A percentile compares a stretch with the other conserved stretches of the same genome.
These are phyloP conservation scores for Fusarium lateritium DNA, from an alignment of 2,329 filamentous ascomycete genomes.

Conservation along the genomic window DNA sequence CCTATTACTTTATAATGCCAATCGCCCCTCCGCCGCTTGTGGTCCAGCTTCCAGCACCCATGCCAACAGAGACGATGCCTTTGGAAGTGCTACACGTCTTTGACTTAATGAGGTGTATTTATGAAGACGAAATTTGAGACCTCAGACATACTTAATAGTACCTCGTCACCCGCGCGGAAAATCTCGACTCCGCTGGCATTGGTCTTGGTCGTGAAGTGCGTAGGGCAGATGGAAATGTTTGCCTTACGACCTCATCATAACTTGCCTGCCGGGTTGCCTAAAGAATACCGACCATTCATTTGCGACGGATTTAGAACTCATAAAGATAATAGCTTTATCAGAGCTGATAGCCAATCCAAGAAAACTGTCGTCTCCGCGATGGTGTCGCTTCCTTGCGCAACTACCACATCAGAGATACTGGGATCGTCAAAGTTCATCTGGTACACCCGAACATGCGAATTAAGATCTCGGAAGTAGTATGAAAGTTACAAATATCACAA, in stretches of 20 bases:
- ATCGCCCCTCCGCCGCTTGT: constrained; percentile 54
- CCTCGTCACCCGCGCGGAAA: constrained; percentile 70
- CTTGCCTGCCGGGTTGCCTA: constrained; percentile 69
- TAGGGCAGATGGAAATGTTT: constrained; percentile 70
- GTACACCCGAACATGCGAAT: constrained; percentile 62
- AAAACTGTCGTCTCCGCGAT: constrained; percentile 73
- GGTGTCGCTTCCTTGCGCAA: constrained; percentile 76
- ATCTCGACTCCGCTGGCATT: constrained; percentile 73
- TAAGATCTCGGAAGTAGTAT: constrained; percentile 62
- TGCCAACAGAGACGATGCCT: constrained; percentile 68
- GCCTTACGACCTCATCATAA: constrained; percentile 57
- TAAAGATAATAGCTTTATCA: constrained; percentile 70
- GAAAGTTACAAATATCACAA: constrained; percentile 60
- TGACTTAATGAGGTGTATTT: constrained; percentile 63
- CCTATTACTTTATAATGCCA: constrained; percentile 58
- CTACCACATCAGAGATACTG: constrained; percentile 62
- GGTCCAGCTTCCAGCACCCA: constrained; percentile 65
- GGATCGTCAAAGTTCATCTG: constrained; percentile 60
- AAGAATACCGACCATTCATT: constrained; percentile 72
- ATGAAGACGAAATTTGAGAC: constrained; percentile 71
- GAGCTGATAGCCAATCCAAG: constrained; percentile 68
- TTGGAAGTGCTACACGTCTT: constrained; percentile 61
- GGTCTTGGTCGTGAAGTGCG: constrained; percentile 71
- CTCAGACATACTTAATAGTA: constrained; percentile 70
- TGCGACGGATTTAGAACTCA: constrained; percentile 71